Percentiles rank a stretch among this genome's conserved stretches.
Evolutionary conservation across 495 filamentous ascomycete genomes (phyloP).

Genomic region (Penicillium angulare): DNA sequence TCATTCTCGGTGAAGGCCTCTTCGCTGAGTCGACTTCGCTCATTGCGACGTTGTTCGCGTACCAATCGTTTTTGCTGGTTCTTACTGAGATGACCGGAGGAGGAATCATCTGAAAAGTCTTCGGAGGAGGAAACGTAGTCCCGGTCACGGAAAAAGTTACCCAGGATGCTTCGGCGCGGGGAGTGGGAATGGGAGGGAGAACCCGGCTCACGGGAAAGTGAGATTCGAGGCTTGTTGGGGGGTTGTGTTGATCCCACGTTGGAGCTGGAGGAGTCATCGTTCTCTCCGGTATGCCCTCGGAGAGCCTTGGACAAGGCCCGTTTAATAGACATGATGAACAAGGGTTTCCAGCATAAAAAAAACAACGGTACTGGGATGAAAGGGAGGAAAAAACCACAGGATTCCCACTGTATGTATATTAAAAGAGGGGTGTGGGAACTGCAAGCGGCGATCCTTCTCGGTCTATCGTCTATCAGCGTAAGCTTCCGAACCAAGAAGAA

Average conservation of each 20-base stretch:
- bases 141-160: conserved; percentile 39
- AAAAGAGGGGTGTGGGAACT: neutral
- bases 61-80: conserved; percentile 52
- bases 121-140: conserved; percentile 45
- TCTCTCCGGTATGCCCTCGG: conserved; percentile 16
- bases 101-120: conserved; percentile 49
- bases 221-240: conserved; percentile 14
- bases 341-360: too few relatives aligned
- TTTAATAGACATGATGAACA: conserved; percentile 43
- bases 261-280: conserved; percentile 26
- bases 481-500: neutral
- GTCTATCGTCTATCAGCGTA: neutral
- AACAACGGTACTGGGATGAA: neutral
- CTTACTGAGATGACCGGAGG: conserved; percentile 42
- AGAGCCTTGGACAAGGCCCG: conserved; percentile 46
- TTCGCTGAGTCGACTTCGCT: conserved; percentile 49
- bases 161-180: conserved; percentile 42
- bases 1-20: conserved; percentile 52
- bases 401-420: neutral
- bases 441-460: neutral
- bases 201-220: conserved; percentile 14
- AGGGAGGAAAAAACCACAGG: neutral
- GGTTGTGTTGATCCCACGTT: conserved; percentile 12
- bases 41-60: conserved; percentile 42
- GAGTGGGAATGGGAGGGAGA: conserved; percentile 27